Evolutionary conservation across 2,329 filamentous ascomycete genomes (phyloP), one percentile per base, ranked within the genome.

Genomic region (Pseudopyricularia javanii): DNA sequence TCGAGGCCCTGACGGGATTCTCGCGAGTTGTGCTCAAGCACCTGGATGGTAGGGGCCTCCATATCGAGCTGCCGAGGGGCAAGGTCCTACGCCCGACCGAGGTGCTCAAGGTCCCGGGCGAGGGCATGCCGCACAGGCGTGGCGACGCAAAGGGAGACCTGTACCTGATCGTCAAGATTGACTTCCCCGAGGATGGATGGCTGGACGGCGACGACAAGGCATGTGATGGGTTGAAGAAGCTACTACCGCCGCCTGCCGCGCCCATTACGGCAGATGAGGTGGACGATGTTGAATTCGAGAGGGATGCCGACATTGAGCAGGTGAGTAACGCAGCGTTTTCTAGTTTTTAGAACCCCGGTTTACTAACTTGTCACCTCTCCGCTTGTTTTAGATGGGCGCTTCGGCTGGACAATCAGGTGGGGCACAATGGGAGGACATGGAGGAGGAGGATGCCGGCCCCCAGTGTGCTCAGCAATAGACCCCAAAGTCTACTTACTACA

Each of bases 121-220:
- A 98, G 71, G 93, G 93, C 55, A 98, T 98, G 93, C 93, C 93
- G 2, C 69, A 84, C 60, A 96, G 96, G 76, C 83, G 84, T 54
- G 88, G 85, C 57, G 93, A 98, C 37, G 64, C 72, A 4, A 89
- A 82, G 64, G 93, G 93, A 45, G 90, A 97, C 63, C 73, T 98
- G 17, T 98, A 91, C 68, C 75, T 98, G 43, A 73, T 86, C 35
- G 84, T 96, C 58, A 84, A 93, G 61, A 79, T 98, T 57, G 79
- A 88, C 53, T 97, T 97, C 72, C 93, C 93, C 2, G 82, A 91
- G 60, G 83, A 91, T 61, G 86, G 83, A 26, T 97, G 90, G 89
- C 73, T 91, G 54, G 47, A 49, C n/a, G 74, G 79, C 58, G 78
- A 86, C 54, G 80, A 88, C n/a, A 78, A 79, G 12, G 76, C 82